phyloP scores from a whole-genome alignment of 2,329 filamentous ascomycete genomes.

The Coleophoma cylindrospora region DNA sequence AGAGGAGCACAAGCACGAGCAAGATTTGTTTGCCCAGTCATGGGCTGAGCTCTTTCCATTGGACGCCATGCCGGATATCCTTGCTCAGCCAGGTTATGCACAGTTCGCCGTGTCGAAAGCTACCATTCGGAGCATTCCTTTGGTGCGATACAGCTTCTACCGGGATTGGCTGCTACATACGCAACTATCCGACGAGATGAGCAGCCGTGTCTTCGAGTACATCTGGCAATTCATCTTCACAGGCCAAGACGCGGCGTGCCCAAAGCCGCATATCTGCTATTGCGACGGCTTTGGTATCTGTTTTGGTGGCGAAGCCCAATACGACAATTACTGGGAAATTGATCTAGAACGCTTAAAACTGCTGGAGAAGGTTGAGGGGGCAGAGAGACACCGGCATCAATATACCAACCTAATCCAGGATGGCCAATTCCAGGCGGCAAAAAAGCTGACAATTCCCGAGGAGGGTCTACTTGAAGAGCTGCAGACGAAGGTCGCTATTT shows the following conservation, averaged over 20 bases:
- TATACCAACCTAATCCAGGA: background rate
- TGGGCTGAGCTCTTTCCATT: constrained; percentile 27
- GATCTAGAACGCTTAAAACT: background rate
- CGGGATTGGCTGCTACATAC: constrained; percentile 57
- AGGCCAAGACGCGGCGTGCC: constrained; percentile 32
- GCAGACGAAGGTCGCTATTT: background rate
- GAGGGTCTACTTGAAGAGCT: background rate
- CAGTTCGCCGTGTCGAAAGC: constrained; percentile 58
- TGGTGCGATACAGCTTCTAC: constrained; percentile 48
- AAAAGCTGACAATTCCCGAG: background rate
- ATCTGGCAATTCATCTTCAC: constrained; percentile 63
- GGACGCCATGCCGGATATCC: constrained; percentile 34
- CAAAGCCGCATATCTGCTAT: constrained; percentile 21
- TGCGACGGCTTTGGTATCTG: constrained; percentile 27
- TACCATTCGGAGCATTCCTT: constrained; percentile 41
- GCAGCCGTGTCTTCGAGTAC: constrained; percentile 59
- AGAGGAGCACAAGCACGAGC: constrained; percentile 33
- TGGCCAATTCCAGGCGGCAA: background rate
- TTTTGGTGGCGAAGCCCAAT: constrained; percentile 22
- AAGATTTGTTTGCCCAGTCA: constrained; percentile 34
- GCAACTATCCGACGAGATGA: constrained; percentile 45
- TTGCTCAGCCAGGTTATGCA: constrained; percentile 56
- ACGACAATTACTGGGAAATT: constrained; percentile 6
- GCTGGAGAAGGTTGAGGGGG: background rate
- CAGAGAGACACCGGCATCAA: background rate